Evolutionary conservation across 164 flowering plant species (phyloP), one percentile per base, ranked within the genome.

Genomic region (Stephania yunnanensis): DNA sequence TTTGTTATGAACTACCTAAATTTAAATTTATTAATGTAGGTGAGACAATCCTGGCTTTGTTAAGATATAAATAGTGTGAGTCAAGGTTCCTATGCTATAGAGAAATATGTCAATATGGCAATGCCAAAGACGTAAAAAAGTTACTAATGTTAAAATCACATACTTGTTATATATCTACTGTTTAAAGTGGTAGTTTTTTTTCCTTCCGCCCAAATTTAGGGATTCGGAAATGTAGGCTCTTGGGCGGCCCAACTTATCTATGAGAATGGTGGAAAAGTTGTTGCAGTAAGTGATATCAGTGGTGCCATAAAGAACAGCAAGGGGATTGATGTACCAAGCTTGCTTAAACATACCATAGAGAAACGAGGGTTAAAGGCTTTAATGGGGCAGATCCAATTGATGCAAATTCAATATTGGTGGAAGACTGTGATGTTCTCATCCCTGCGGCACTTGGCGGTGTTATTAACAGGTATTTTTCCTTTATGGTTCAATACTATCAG

Each of bases 361-460:
- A 77, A 83, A 55, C 86, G 87, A 36, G 97, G 95, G 87, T 92
- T 9, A 92, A 90, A 85, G 98, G 97, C 36, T 94, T 88, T 77
- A 65, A 77, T 72, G 95, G 92, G n/a, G 91, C 74, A 29, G 89
- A 90, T 58, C 68, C 86, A 15, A 83, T 91, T 6, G 95, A 92
- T 76, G 83, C 94, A 22, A 75, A 82, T 9, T 86, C 94, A 25
- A 84, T 94, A 70, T 75, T 94, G 80, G 86, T 87, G 30, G 97
- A 94, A 77, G 98, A 94, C 55, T 92, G 97, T 83, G 98, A 94
- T 71, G 82, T 94, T 77, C 95, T 92, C 72, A 87, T 94, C 71
- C 98, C 98, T 8, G 97, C 97, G 10, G 97, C 98, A 55, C 95
- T 94, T 50, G 98, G 98, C 5, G 98, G 98, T 36, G 97, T 92